Conservation (phyloP, 148 eudicot genomes). For the Dysphania ambrosioides region DNA sequence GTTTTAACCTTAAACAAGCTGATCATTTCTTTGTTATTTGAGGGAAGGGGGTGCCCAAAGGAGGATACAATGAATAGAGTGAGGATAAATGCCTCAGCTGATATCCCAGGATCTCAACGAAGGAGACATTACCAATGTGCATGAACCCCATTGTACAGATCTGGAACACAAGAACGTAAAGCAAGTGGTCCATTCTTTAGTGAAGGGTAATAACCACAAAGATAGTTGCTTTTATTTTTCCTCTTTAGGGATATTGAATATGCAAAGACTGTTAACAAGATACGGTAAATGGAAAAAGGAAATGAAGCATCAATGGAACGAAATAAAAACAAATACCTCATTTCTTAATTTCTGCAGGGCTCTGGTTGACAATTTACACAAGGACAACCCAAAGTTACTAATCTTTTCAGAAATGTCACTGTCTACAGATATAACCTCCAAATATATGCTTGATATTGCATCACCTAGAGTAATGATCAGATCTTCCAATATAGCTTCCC, state of each 20-base stretch:
- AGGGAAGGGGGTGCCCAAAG: background rate
- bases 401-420: constrained; percentile 69
- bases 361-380: constrained; percentile 79
- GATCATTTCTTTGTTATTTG: background rate
- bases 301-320: constrained; percentile 1
- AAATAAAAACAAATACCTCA: constrained; percentile 47
- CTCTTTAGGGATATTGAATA: background rate
- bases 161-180: background rate
- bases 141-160: background rate
- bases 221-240: background rate
- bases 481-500: constrained; percentile 78
- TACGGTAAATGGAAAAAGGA: background rate
- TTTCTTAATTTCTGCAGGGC: constrained; percentile 86
- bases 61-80: background rate
- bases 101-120: background rate
- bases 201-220: background rate
- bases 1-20: background rate
- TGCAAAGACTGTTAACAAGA: background rate
- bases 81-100: background rate
- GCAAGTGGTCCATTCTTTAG: background rate
- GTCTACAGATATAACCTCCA: constrained; percentile 92
- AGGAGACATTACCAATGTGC: background rate
- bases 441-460: constrained; percentile 80
- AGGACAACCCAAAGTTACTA: constrained; percentile 56
- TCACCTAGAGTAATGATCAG: constrained; percentile 77